Percentiles rank a stretch among this genome's conserved stretches.
Conservation (phyloP, 2,329 filamentous ascomycete species). For the Xylariaceae sp. region DNA sequence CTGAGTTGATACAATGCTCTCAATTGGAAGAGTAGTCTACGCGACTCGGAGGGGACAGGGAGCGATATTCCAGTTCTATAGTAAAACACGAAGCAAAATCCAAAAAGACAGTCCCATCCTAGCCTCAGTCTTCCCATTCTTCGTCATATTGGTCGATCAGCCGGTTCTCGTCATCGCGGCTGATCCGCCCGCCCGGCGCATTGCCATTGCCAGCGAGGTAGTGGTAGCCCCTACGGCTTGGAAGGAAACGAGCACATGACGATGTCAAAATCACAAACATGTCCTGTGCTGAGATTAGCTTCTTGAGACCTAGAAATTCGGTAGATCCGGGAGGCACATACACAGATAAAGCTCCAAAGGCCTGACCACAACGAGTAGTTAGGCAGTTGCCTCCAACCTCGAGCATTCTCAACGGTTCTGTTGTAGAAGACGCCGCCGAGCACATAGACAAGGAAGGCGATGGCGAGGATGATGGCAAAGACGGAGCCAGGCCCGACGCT, state of each 20-base stretch:
- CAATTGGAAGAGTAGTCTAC: no score
- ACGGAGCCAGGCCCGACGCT: slow-evolving; percentile 69
- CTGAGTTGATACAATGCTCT: no score
- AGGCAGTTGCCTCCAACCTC: slow-evolving; percentile 91
- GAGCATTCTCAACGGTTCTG: slow-evolving; percentile 86
- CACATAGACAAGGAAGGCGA: slow-evolving; percentile 81
- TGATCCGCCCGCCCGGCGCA: slow-evolving; percentile 44
- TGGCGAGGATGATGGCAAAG: slow-evolving; percentile 80
- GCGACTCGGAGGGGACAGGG: no score
- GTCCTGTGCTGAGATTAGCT: slow-evolving; percentile 44
- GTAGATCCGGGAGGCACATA: slow-evolving; percentile 43
- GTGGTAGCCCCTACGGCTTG: slow-evolving; percentile 64
- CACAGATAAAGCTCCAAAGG: slow-evolving; percentile 79
- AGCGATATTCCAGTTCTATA: no score
- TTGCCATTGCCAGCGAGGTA: slow-evolving; percentile 53
- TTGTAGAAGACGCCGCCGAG: slow-evolving; percentile 95
- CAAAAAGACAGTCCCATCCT: no score
- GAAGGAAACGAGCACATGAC: slow-evolving; percentile 66
- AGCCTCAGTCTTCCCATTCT: slow-evolving; percentile 79
- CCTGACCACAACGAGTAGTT: slow-evolving; percentile 93
- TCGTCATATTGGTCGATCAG: slow-evolving; percentile 95
- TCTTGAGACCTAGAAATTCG: no score
- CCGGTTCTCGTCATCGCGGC: slow-evolving; percentile 81
- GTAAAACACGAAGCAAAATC: no score
- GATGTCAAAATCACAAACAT: slow-evolving; percentile 67